These are phyloP conservation scores for Cercospora canescens DNA, from an alignment of 2,329 filamentous ascomycete genomes.

Conservation along the genomic window DNA sequence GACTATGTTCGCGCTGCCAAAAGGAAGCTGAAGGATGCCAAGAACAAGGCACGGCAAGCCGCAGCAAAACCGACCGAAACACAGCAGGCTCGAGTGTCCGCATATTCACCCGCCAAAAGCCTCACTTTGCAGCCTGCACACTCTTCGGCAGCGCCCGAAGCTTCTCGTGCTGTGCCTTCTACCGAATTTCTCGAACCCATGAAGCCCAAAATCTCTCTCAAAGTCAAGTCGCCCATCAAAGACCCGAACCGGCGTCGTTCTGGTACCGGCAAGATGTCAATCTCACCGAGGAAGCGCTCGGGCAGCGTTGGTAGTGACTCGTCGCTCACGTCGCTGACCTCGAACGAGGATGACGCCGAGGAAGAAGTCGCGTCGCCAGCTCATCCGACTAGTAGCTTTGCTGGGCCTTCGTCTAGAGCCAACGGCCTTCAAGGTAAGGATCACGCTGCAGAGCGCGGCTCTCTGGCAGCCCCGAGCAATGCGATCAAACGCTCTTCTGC, in stretches of 20 bases:
- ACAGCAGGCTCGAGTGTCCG: conserved; percentile 27
- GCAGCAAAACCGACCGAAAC: conserved; percentile 31
- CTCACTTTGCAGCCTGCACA: conserved; percentile 19
- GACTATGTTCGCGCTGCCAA: conserved; percentile 46
- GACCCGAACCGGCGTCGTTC: conserved; percentile 19
- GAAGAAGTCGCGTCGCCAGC: conserved; percentile 22
- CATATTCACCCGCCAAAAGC: conserved; percentile 22
- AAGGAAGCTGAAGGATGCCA: conserved; percentile 38
- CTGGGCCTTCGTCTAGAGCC: conserved; percentile 9
- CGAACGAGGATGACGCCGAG: conserved; percentile 32
- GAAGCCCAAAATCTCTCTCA: conserved; percentile 34
- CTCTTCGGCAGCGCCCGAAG: conserved; percentile 1
- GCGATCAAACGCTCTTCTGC: conserved; percentile 37
- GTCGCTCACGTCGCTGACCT: conserved; percentile 39
- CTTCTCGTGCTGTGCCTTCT: conserved; percentile 29
- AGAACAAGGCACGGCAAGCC: conserved; percentile 36
- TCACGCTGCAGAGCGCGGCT: conserved; percentile 33
- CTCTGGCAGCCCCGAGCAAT: conserved; percentile 27
- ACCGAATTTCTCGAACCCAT: conserved; percentile 31
- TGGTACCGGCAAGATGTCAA: conserved; percentile 26
- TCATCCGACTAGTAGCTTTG: conserved; percentile 8
- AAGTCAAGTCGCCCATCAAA: conserved; percentile 30
- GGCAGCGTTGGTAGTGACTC: conserved; percentile 31
- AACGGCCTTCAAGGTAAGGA: conserved; percentile 29
- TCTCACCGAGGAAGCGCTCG: conserved; percentile 30